A percentile compares a stretch with the other conserved stretches of the same genome.
phyloP scores from a whole-genome alignment of 495 filamentous ascomycete genomes.

The Penicillium lagena region DNA sequence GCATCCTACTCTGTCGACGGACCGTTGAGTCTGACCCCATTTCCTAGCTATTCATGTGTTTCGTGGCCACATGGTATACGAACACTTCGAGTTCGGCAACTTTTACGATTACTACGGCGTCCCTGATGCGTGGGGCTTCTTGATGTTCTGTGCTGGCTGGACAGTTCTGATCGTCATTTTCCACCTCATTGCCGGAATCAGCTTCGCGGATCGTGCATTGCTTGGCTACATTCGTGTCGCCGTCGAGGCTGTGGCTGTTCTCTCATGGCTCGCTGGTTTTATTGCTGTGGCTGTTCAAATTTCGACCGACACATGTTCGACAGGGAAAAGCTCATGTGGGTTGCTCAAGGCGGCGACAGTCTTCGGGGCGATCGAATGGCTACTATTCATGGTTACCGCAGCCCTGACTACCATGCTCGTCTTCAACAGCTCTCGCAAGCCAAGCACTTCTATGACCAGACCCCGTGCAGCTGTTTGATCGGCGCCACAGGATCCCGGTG shows the following conservation, averaged over 20 bases:
- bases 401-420: slow-evolving; percentile 11
- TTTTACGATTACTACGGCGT: slow-evolving; percentile 17
- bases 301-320: background rate
- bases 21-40: slow-evolving; percentile 14
- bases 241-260: slow-evolving; percentile 17
- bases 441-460: too few relatives aligned
- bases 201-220: slow-evolving; percentile 9
- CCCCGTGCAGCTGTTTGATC: too few relatives aligned
- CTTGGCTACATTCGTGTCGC: slow-evolving; percentile 18
- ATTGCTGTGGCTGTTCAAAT: slow-evolving; percentile 20
- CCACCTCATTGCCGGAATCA: slow-evolving; percentile 11
- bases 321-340: slow-evolving; percentile 12
- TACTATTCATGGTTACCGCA: slow-evolving; percentile 22
- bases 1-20: slow-evolving; percentile 5
- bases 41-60: slow-evolving; percentile 19
- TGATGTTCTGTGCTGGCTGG: slow-evolving; percentile 23
- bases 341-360: slow-evolving; percentile 16
- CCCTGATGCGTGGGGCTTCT: slow-evolving; percentile 22
- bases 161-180: slow-evolving; percentile 17
- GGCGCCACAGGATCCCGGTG: too few relatives aligned
- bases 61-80: slow-evolving; percentile 19
- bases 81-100: slow-evolving; percentile 17
- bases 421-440: slow-evolving; percentile 8
- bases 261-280: slow-evolving; percentile 24
- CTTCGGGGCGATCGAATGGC: slow-evolving; percentile 20